phyloP scores from a whole-genome alignment of 2,329 filamentous ascomycete genomes.

The Claviceps arundinis region DNA sequence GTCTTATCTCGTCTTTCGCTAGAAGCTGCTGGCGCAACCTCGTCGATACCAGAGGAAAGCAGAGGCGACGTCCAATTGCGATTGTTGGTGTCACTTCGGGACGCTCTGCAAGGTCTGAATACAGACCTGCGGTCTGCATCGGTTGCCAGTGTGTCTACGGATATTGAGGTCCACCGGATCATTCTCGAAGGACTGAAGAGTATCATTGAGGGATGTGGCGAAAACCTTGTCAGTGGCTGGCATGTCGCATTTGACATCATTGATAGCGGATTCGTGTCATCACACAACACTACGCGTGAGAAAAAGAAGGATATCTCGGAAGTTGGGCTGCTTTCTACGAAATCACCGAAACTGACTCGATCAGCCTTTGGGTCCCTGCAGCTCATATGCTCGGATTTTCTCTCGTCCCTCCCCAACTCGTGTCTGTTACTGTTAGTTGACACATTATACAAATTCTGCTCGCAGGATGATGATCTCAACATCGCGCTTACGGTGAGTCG shows the following conservation, averaged over 20 bases:
- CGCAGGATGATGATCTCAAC: constrained; percentile 83
- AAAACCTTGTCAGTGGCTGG: constrained; percentile 75
- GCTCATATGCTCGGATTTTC: constrained; percentile 88
- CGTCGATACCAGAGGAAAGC: constrained; percentile 33
- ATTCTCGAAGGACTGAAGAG: constrained; percentile 68
- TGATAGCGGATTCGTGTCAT: constrained; percentile 58
- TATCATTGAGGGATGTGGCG: constrained; percentile 78
- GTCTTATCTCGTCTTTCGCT: constrained; percentile 46
- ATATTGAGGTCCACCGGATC: constrained; percentile 69
- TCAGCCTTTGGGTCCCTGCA: constrained; percentile 83
- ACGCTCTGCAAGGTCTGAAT: constrained; percentile 43
- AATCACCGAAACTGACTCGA: constrained; percentile 64
- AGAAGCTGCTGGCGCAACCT: constrained; percentile 43
- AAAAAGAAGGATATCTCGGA: constrained; percentile 15
- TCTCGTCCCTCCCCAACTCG: constrained; percentile 55
- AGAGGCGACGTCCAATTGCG: constrained; percentile 56
- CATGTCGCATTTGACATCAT: constrained; percentile 75
- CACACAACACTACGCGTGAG: constrained; percentile 20
- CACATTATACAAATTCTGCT: constrained; percentile 78
- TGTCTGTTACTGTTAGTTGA: constrained; percentile 72
- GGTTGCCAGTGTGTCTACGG: constrained; percentile 46
- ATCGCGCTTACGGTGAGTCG: constrained; percentile 71
- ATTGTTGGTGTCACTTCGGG: constrained; percentile 52
- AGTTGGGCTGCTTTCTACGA: constrained; percentile 29
- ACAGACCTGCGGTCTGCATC: constrained; percentile 36